Percentiles rank a stretch among this genome's conserved stretches.
Conservation (phyloP, 768 basidiomycete species). For the button mushroom (Agaricus bisporus) region DNA sequence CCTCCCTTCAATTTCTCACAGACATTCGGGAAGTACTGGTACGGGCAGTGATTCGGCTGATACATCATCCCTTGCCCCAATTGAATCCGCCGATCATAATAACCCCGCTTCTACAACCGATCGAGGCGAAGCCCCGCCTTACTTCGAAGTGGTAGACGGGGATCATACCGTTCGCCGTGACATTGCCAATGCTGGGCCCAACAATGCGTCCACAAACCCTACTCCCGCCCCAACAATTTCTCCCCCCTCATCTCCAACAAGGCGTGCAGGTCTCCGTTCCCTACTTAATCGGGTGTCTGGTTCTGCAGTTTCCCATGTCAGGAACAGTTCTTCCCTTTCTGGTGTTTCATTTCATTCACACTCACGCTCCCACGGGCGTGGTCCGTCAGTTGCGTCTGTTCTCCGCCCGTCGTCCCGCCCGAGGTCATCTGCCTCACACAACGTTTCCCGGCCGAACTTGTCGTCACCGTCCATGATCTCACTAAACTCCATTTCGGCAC, state of each 20-base stretch:
- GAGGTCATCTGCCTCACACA: conserved; percentile 34
- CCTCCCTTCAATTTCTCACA: conserved; percentile 13
- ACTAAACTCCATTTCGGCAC: conserved; percentile 67
- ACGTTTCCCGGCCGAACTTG: conserved; percentile 25
- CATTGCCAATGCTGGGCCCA: not conserved
- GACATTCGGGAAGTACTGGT: conserved; percentile 19
- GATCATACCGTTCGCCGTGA: not conserved
- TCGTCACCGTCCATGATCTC: conserved; percentile 68
- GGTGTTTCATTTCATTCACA: conserved; percentile 5
- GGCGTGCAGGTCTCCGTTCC: conserved; percentile 44
- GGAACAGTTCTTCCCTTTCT: conserved; percentile 26
- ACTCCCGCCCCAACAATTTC: not conserved
- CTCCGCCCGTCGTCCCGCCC: conserved; percentile 48
- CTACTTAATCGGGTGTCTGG: conserved; percentile 35
- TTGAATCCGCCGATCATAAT: conserved; percentile 19
- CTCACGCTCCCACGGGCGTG: conserved; percentile 22
- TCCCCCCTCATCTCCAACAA: conserved; percentile 12
- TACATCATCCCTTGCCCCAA: conserved; percentile 21
- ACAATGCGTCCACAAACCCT: not conserved
- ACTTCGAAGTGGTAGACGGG: conserved; percentile 46
- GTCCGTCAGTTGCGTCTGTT: conserved; percentile 27
- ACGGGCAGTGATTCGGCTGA: conserved; percentile 28
- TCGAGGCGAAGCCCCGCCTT: conserved; percentile 63
- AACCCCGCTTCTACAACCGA: conserved; percentile 20
- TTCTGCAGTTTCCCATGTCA: conserved; percentile 20